Base-by-base conservation (phyloP, 2,329 filamentous ascomycete species). In the Diaporthe ampelina region DNA sequence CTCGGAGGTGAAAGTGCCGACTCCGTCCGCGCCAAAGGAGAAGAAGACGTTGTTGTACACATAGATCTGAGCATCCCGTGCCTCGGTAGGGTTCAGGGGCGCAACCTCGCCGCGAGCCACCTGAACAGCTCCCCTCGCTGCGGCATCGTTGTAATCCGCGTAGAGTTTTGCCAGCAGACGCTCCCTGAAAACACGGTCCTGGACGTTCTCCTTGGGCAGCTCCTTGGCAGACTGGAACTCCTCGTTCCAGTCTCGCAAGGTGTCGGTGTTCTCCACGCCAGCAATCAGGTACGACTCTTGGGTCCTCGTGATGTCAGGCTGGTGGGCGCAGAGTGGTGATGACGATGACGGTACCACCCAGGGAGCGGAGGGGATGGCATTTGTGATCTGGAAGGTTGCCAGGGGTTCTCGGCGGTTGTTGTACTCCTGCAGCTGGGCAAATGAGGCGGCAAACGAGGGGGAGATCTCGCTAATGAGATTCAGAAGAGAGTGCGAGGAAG, bases 1-100 rank as follows among this genome's bases (percentile, higher is more conserved):
- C 85, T 99, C 97, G 4, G 94, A 95, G 15, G 95, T 95, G 83
- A 99, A 99, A 21, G 97, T 99, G 57, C 97, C 96, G 59, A 98
- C 97, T 70, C 97, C 97, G 82, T 99, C 97, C 58, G 97, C 96
- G 76, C 97, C 97, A 79, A 98, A 98, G 0, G 97, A 98, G 87
- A 98, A 99, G 87, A 99, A 99, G 78, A 99, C 95, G 85, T 99
- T 99, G 88, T 98, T 98, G 88, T 98, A 98, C 32, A 99, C 96
- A 80, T 98, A 99, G 77, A 99, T 99, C 83, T 99, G 97, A 5
- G 97, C 97, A 82, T 99, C 96, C 78, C 90, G 91, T 77, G 89
- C 92, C 85, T 99, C 97, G 0, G 96, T 98, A 9, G 97, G 97
- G 85, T 99, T 99, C 72, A 99, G 86, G 9, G 97, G 95, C 26